Percentiles rank a stretch among this genome's conserved stretches.
Evolutionary conservation across 441 rosid genomes (phyloP).

Genomic region (Hypseocharis bilobata): DNA sequence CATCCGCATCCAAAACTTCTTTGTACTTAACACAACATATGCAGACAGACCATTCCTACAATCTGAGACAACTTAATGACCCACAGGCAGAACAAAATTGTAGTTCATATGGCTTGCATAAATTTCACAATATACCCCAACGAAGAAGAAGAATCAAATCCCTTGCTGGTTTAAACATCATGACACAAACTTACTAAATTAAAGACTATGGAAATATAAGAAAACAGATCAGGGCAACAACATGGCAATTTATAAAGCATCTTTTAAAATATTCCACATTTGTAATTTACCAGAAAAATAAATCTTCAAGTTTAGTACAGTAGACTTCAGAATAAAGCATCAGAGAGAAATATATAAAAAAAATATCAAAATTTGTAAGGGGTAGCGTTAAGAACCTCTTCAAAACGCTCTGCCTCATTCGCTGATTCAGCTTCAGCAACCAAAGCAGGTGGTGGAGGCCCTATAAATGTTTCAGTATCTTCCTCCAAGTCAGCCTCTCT

Average conservation of each 20-base stretch:
- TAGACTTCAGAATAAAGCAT: neutral
- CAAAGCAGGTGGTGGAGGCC: constrained; percentile 84
- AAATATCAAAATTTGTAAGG: constrained; percentile 11
- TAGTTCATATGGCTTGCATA: neutral
- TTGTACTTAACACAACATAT: neutral
- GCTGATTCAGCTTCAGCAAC: constrained; percentile 84
- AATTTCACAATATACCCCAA: neutral
- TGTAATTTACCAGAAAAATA: neutral
- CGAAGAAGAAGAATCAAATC: neutral
- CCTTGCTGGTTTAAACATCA: neutral
- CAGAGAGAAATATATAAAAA: constrained; percentile 2
- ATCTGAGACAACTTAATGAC: too few species aligned
- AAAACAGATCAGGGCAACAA: neutral
- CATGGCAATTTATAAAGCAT: neutral
- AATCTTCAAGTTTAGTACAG: neutral
- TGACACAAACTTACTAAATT: neutral
- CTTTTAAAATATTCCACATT: neutral
- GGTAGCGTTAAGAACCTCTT: constrained; percentile 51
- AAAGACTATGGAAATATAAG: neutral
- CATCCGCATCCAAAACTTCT: neutral
- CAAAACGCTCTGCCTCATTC: constrained; percentile 90
- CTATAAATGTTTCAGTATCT: constrained; percentile 64
- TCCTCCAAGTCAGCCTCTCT: constrained; percentile 85
- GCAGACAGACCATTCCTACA: neutral
- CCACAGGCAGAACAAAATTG: too few species aligned